phyloP scores from a whole-genome alignment of 1,284 basidiomycete genomes.

The Cryptococcus maquisensis region DNA sequence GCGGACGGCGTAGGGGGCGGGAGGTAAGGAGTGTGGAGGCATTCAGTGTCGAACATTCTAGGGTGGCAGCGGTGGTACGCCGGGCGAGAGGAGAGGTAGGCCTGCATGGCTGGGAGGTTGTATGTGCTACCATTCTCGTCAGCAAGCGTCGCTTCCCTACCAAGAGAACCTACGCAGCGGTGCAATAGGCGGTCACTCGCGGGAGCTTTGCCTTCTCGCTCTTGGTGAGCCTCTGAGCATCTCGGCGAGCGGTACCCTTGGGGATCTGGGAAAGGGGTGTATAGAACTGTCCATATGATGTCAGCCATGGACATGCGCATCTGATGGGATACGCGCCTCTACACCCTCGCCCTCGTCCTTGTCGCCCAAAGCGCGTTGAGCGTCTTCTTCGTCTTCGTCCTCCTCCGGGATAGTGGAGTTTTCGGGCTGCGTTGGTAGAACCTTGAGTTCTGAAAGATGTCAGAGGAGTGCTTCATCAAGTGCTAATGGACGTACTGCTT shows the following conservation, averaged over 20 bases:
- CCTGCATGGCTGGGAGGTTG: constrained; percentile 76
- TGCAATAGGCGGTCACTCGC: constrained; percentile 93
- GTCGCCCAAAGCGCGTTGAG: constrained; percentile 20
- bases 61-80: constrained; percentile 77
- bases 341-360: constrained; percentile 55
- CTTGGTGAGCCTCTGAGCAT: constrained; percentile 84
- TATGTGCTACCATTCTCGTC: constrained; percentile 61
- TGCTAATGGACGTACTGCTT: constrained; percentile 24
- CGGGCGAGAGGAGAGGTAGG: constrained; percentile 78
- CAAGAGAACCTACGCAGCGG: constrained; percentile 64
- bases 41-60: constrained; percentile 53
- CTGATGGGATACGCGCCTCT: constrained; percentile 54
- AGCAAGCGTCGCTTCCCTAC: too few relatives aligned
- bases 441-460: constrained; percentile 68
- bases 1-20: constrained; percentile 34
- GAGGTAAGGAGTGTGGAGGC: constrained; percentile 47
- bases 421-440: constrained; percentile 86
- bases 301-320: background rate
- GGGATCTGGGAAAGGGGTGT: constrained; percentile 89
- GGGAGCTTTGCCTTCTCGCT: constrained; percentile 90
- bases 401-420: constrained; percentile 55
- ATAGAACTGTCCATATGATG: constrained; percentile 59
- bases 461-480: background rate
- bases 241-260: constrained; percentile 84
- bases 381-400: constrained; percentile 42